Evolutionary conservation across 1,139 yeast genomes (phyloP), one percentile per base, ranked within the genome.

Genomic region (Kodamaea suecica): DNA sequence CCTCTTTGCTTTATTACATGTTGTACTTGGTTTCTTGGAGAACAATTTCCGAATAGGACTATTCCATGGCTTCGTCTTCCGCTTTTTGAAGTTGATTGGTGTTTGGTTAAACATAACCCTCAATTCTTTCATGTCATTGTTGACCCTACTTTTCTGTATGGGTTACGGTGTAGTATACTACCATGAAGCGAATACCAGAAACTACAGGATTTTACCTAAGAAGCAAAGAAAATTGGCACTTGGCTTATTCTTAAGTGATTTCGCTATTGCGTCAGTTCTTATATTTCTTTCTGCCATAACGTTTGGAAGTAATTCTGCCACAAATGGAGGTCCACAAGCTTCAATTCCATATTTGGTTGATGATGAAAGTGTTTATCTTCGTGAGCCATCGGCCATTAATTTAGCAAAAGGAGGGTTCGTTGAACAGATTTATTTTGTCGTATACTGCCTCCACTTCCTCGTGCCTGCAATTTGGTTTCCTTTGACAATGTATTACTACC

Each of bases 121-220:
- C 28, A 19, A 19, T 6, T 24, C 36, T 11, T 39, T 47, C 15
- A 23, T 44, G 31, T 28, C 31, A 10, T 52, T 43, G 33, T 41
- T 51, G 26, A 35, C 53, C n/a, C 52, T 63, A 23, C 36, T 63
- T 21, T 63, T 66, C 39, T 43, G 66, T 27, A 63, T 63, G 70
- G 72, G 72, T 0, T 63, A 58, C 37, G 72, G 72, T 1, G 68
- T 64, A 3, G 46, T 65, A 14, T 66, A 61, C 40, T 57, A 56
- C 40, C 58, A 54, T 27, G 46, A 47, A 26, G 56, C 55, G 3
- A 50, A 47, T 23, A 48, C 65, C 12, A 49, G 47, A 33, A 53
- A 57, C 29, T 62, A 50, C 34, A 46, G 67, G 33, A 40, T 50
- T 27, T 39, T 64, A 9, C 70, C 70, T 2, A 37, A 41, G 6